phyloP scores from a whole-genome alignment of 106 monocot species.

The Posidonia australis region DNA sequence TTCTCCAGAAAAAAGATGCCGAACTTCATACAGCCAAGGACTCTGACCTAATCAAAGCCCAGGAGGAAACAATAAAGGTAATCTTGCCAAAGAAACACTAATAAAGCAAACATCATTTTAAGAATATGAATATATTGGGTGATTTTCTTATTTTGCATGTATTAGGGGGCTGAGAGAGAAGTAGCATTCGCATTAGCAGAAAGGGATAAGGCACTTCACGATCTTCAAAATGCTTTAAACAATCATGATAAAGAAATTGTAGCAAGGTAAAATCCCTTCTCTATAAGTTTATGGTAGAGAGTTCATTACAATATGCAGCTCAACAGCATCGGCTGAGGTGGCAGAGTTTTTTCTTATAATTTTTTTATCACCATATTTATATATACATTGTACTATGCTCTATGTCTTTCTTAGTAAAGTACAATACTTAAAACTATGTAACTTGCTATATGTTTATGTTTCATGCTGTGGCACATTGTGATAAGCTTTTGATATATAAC shows the following conservation, averaged over 20 bases:
- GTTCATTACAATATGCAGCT: no score
- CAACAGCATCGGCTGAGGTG: no score
- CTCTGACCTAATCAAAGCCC: background rate
- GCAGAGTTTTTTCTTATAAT: no score
- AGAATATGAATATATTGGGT: slow-evolving; percentile 11
- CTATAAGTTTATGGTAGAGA: background rate
- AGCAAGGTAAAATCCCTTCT: slow-evolving; percentile 29
- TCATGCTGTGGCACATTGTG: no score
- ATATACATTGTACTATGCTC: no score
- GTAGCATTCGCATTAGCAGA: slow-evolving; percentile 44
- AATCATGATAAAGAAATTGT: slow-evolving; percentile 64
- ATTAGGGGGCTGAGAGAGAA: slow-evolving; percentile 82
- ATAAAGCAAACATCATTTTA: background rate
- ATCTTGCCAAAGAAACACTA: background rate
- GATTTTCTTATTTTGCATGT: slow-evolving; percentile 13
- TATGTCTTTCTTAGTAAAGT: no score
- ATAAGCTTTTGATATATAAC: no score
- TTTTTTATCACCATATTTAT: no score
- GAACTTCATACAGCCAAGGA: slow-evolving; percentile 6
- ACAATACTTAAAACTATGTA: no score
- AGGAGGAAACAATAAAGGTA: slow-evolving; percentile 13
- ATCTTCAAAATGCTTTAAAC: slow-evolving; percentile 57
- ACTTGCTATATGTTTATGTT: no score
- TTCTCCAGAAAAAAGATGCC: slow-evolving; percentile 87
- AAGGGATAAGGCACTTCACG: slow-evolving; percentile 64